These are phyloP conservation scores for Xanthoceras sorbifolium DNA, from an alignment of 345 rosid genomes.

Conservation along the genomic window DNA sequence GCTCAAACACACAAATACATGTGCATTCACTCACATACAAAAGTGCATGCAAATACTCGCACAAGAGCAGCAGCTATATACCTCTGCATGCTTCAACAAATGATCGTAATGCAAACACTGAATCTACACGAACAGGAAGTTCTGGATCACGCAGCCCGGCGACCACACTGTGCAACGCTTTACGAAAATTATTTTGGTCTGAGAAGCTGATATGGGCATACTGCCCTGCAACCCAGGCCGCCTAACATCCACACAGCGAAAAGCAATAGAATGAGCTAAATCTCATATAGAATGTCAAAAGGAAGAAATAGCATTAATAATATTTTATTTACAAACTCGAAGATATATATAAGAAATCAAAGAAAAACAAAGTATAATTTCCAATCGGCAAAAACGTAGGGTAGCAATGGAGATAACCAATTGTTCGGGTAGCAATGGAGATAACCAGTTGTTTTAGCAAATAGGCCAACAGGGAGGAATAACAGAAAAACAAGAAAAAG, in stretches of 20 bases:
- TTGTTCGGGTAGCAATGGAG: too few species aligned
- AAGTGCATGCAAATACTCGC: neutral
- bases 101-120: conserved; percentile 92
- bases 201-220: conserved; percentile 84
- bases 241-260: conserved; percentile 48
- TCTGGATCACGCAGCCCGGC: conserved; percentile 91
- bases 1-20: conserved; percentile 1
- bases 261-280: conserved; percentile 12
- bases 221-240: conserved; percentile 99
- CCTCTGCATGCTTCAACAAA: conserved; percentile 97
- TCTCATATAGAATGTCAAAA: neutral
- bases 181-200: conserved; percentile 79
- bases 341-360: neutral
- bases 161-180: conserved; percentile 85
- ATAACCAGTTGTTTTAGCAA: neutral
- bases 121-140: conserved; percentile 98
- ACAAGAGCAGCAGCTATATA: conserved; percentile 26
- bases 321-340: neutral
- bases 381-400: neutral
- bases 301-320: neutral
- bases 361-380: neutral
- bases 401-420: too few species aligned
- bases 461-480: too few species aligned
- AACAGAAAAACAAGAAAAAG: neutral
- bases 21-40: neutral